These are phyloP conservation scores for Kazachstania africana DNA, from an alignment of 805 yeast species.

Conservation along the genomic window DNA sequence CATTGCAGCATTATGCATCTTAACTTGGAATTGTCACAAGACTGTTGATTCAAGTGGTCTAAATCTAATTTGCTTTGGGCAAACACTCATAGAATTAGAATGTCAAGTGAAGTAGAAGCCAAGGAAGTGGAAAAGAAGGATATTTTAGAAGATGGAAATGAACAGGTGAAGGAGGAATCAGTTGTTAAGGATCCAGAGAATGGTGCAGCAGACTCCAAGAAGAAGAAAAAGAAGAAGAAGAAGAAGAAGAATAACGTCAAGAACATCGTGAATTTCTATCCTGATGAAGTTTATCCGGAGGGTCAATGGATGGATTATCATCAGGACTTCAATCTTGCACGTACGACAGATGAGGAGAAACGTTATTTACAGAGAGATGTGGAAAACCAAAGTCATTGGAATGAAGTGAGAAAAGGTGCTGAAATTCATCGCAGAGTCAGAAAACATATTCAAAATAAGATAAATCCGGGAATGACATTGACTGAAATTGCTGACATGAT, in stretches of 20 bases:
- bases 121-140: no score
- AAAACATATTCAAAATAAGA: slow-evolving; percentile 55
- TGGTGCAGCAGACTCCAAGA: slow-evolving; percentile 2
- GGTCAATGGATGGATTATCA: slow-evolving; percentile 81
- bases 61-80: no score
- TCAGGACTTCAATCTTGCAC: slow-evolving; percentile 45
- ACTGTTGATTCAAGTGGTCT: no score
- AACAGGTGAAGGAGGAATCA: no score
- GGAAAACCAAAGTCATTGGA: slow-evolving; percentile 50
- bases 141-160: no score
- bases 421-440: slow-evolving; percentile 92
- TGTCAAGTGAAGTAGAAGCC: no score
- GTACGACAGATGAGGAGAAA: slow-evolving; percentile 80
- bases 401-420: slow-evolving; percentile 90
- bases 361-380: slow-evolving; percentile 53
- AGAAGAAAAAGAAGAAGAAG: slow-evolving; percentile 50
- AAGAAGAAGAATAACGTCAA: slow-evolving; percentile 43
- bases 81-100: no score
- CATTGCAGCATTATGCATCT: no score
- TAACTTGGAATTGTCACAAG: no score
- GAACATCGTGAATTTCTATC: slow-evolving; percentile 55
- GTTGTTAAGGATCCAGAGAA: slow-evolving; percentile 1
- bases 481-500: slow-evolving; percentile 81
- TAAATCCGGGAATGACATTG: slow-evolving; percentile 88
- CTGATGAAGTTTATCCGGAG: slow-evolving; percentile 68